Base-by-base conservation (phyloP, 257 asterid species). In the Cordia subcordata region DNA sequence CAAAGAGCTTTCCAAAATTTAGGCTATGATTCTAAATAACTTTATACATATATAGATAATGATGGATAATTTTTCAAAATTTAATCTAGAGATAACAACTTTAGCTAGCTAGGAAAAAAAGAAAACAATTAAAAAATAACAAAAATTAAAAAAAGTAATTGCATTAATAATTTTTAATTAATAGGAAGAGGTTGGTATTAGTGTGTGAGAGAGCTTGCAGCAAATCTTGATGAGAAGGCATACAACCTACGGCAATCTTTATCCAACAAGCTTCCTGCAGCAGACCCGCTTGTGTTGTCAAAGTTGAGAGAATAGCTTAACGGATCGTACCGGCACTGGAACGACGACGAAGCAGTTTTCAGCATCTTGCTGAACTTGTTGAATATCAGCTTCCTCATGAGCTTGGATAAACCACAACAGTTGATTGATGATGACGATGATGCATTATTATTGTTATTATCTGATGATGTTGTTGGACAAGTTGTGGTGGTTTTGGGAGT, bases 171-270 rank as follows among this genome's bases (percentile, higher is more conserved):
- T 27, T 4, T 42, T 1, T 42, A 2, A 32, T 64, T 51, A 80
- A 19, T 67, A 73, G 13, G 72, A 69, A 64, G n/a, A 5, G 12
- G 77, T 60, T 42, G 70, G 49, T 18, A 58, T 65, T 8, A 72
- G 49, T 65, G 55, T 23, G 18, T 68, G 84, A 37, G 74, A 68
- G 82, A 72, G 0, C 81, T 64, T n/a, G 90, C 82, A 44, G 76
- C 94, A 53, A 84, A 87, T 55, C 94, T 82, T 1, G 90, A 87
- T 16, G 96, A 87, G 55, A 87, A 87, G n/a, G 96, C 85, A 69
- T 61, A 82, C 16, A 78, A 78, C 55, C 73, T 84, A 20, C 12
- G 9, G 49, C 80, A 80, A 66, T 84, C 88, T 38, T 81, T 87
- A 18, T 84, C 90, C 12, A 23, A 45, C 8, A 68, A 44, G 56